These are phyloP conservation scores for Trapa bicornis DNA, from an alignment of 345 rosid genomes.

Conservation along the genomic window DNA sequence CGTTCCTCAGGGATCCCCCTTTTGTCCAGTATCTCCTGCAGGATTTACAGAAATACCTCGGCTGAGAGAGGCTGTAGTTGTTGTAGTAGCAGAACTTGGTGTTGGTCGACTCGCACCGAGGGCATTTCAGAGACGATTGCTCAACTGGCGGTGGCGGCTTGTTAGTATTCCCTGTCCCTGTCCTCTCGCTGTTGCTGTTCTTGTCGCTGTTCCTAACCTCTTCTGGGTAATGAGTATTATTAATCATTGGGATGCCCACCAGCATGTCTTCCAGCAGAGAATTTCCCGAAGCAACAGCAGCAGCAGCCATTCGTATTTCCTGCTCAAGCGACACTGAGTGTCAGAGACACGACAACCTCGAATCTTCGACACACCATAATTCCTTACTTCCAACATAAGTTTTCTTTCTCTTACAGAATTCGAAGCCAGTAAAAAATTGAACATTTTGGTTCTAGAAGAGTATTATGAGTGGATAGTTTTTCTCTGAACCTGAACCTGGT, in stretches of 20 bases:
- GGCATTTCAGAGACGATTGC: neutral
- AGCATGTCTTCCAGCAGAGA: neutral
- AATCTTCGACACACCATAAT: no score
- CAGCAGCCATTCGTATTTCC: neutral
- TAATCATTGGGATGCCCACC: neutral
- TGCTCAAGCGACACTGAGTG: neutral
- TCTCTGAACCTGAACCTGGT: no score
- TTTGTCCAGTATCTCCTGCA: constrained; percentile 1
- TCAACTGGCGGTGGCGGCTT: neutral
- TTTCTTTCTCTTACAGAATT: no score
- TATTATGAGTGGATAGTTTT: no score
- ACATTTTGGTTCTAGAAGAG: no score
- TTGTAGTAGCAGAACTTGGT: constrained; percentile 7
- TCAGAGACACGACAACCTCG: neutral
- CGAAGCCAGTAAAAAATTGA: no score
- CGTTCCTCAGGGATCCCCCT: constrained; percentile 2
- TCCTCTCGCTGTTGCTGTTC: no score
- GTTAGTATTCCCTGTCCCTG: neutral
- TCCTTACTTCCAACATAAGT: no score
- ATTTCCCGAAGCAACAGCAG: neutral
- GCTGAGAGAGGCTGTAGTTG: constrained; percentile 4
- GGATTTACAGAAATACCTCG: neutral
- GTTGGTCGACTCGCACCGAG: constrained; percentile 3
- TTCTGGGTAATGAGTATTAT: neutral
- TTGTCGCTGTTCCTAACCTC: neutral